Percentiles rank a stretch among this genome's conserved stretches.
Conservation (phyloP, 495 filamentous ascomycete species). For the Lasiosphaeria ovina region DNA sequence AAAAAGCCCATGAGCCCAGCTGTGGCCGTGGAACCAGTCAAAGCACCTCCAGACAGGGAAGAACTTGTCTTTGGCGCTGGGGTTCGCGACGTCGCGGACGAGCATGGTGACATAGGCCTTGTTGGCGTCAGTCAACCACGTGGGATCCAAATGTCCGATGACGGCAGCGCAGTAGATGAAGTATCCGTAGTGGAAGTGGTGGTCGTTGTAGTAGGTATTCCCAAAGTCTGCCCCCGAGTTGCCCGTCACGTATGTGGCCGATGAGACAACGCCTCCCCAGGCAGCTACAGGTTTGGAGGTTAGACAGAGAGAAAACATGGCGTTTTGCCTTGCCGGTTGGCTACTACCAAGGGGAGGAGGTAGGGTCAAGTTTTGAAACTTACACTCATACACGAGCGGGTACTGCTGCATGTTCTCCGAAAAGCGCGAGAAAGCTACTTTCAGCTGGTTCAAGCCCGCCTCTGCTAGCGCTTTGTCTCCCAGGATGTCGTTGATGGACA, state of each 20-base stretch:
- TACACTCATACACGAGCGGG: slow-evolving; percentile 76
- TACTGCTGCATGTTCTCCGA: slow-evolving; percentile 71
- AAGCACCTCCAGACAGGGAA: slow-evolving; percentile 88
- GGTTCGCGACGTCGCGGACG: slow-evolving; percentile 76
- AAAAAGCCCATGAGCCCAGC: slow-evolving; percentile 94
- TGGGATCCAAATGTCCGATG: slow-evolving; percentile 75
- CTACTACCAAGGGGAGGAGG: too few relatives aligned
- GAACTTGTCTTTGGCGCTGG: slow-evolving; percentile 62
- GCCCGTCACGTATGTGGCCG: slow-evolving; percentile 71
- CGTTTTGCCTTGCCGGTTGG: too few relatives aligned
- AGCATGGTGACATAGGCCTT: slow-evolving; percentile 78
- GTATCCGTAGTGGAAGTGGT: slow-evolving; percentile 92
- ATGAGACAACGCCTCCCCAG: slow-evolving; percentile 86
- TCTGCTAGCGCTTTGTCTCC: slow-evolving; percentile 58
- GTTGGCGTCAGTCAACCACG: slow-evolving; percentile 66
- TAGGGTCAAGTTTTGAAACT: slow-evolving; percentile 16
- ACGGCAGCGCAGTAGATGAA: slow-evolving; percentile 87
- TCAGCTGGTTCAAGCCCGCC: slow-evolving; percentile 63
- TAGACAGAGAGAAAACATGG: neutral
- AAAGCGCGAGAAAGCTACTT: slow-evolving; percentile 74
- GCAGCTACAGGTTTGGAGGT: slow-evolving; percentile 18
- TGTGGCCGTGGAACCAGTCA: slow-evolving; percentile 95
- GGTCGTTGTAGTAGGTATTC: slow-evolving; percentile 88
- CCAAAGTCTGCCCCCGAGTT: slow-evolving; percentile 75
- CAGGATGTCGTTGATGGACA: slow-evolving; percentile 65